Conservation (phyloP, 257 asterid genomes). For the Salvia miltiorrhiza region DNA sequence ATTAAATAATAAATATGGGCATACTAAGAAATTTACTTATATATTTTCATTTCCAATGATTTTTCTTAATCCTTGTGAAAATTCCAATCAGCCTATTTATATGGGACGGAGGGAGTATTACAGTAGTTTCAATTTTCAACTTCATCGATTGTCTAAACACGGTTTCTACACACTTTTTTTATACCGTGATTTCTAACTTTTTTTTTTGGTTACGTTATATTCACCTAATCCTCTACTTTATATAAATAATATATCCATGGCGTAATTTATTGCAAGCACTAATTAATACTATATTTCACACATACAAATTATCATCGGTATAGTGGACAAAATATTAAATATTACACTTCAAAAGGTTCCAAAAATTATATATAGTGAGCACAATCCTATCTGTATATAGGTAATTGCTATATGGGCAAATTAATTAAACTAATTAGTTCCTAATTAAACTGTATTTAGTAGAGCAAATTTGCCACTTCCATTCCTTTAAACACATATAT, state of each 20-base stretch:
- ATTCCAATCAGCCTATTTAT: too few species aligned
- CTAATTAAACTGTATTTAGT: neutral
- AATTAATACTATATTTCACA: neutral
- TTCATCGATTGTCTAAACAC: neutral
- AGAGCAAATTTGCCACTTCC: neutral
- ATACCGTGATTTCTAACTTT: neutral
- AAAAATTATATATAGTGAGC: too few species aligned
- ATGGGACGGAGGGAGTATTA: too few species aligned
- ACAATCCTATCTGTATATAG: too few species aligned
- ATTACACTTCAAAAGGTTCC: too few species aligned
- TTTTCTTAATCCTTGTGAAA: too few species aligned
- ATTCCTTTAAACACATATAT: too few species aligned
- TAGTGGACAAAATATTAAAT: too few species aligned
- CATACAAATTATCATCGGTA: neutral
- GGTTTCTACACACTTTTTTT: neutral
- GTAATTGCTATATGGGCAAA: neutral
- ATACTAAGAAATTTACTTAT: too few species aligned
- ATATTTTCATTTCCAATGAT: too few species aligned
- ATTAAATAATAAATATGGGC: too few species aligned
- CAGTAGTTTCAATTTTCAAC: neutral
- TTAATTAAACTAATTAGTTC: neutral
- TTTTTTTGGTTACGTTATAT: neutral
- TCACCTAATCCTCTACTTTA: too few species aligned
- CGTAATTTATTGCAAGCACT: neutral
- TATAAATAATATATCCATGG: neutral